Percentiles rank a stretch among this genome's conserved stretches.
phyloP scores from a whole-genome alignment of 2,329 filamentous ascomycete species.

The Aspergillus sp. region DNA sequence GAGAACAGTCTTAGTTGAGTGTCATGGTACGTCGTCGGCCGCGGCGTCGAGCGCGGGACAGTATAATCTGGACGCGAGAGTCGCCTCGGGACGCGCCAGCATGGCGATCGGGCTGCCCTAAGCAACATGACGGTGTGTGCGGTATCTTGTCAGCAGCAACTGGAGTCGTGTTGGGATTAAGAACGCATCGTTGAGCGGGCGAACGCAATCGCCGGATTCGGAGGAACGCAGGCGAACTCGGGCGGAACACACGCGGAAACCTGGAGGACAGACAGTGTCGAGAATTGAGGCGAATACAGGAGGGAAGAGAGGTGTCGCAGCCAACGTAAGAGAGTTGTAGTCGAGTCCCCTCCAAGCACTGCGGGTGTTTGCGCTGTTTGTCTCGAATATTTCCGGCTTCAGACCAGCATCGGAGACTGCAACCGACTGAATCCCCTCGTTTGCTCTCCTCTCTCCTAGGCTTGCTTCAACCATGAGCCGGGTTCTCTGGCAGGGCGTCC shows the following conservation, averaged over 20 bases:
- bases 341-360: conserved; percentile 1
- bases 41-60: conserved; percentile 14
- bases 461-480: conserved; percentile 25
- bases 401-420: conserved; percentile 3
- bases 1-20: conserved; percentile 23
- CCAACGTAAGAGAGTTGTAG: neutral
- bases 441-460: conserved; percentile 4
- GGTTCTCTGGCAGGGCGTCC: conserved; percentile 26
- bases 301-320: conserved; percentile 1
- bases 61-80: conserved; percentile 16
- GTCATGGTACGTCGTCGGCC: conserved; percentile 14
- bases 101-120: conserved; percentile 26
- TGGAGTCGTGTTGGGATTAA: conserved; percentile 8
- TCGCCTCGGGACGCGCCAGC: conserved; percentile 22
- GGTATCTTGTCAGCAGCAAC: conserved; percentile 4
- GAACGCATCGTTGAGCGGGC: conserved; percentile 14
- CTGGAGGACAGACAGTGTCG: neutral
- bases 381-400: neutral
- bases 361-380: conserved; percentile 7
- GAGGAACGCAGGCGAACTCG: conserved; percentile 14
- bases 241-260: neutral
- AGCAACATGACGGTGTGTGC: conserved; percentile 25
- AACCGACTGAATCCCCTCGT: conserved; percentile 16
- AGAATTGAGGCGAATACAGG: neutral
- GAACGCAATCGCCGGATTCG: conserved; percentile 25